Percentiles rank a stretch among this genome's conserved stretches.
phyloP scores from a whole-genome alignment of 106 monocot species.

The Dendrobium catenatum region DNA sequence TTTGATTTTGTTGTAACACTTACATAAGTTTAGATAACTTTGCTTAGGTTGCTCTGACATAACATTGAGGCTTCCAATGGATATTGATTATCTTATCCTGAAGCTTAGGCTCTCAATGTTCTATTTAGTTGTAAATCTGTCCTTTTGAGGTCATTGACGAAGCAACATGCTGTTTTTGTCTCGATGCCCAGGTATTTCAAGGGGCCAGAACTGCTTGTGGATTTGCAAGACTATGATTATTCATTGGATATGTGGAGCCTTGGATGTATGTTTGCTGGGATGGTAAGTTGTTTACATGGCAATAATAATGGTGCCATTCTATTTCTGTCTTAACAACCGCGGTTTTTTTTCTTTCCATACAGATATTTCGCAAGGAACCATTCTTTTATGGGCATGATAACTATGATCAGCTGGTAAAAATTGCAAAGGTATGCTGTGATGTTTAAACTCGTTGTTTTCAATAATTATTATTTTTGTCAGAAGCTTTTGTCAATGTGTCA shows the following conservation, averaged over 20 bases:
- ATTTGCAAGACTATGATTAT: conserved; percentile 95
- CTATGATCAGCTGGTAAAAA: conserved; percentile 86
- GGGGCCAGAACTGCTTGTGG: conserved; percentile 90
- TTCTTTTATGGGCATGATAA: conserved; percentile 89
- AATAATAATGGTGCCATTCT: background rate
- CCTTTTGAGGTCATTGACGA: background rate
- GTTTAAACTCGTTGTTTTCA: background rate
- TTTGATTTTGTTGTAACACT: no score
- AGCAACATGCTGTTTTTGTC: background rate
- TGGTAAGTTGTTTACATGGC: conserved; percentile 33
- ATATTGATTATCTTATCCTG: background rate
- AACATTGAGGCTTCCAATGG: background rate
- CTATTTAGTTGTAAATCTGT: background rate
- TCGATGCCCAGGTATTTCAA: conserved; percentile 68
- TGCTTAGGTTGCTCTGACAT: background rate
- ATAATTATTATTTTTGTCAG: background rate
- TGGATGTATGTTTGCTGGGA: conserved; percentile 99
- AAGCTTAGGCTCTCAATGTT: background rate
- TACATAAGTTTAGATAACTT: background rate
- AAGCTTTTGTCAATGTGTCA: background rate
- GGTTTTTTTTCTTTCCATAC: background rate
- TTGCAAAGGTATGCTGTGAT: conserved; percentile 55
- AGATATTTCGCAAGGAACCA: conserved; percentile 89
- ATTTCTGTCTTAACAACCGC: conserved; percentile 1
- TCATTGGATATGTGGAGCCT: conserved; percentile 98